Base-by-base conservation (phyloP, 192 early-diverging fungal genomes). In the Chytriomyces confervae region DNA sequence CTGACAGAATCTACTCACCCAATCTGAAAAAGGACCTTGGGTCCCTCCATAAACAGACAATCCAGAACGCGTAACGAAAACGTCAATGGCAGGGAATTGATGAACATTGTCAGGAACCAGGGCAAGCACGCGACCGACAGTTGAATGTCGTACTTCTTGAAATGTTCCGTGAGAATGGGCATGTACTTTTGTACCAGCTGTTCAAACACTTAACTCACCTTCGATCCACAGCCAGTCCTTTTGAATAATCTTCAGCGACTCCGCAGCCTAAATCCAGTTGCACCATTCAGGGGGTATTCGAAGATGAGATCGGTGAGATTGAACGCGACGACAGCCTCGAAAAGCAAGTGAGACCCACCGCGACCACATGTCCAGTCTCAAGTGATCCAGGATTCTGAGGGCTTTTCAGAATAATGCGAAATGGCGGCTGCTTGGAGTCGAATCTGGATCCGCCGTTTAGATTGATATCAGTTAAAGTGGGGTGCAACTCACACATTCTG, bases 1-100 rank as follows among this genome's bases (percentile, higher is more conserved):
- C 2, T 36, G 29, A 36, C 29, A 36, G 29, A 36, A 36, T 36
- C 79, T 67, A 76, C 85, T 83, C 84, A 89, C 84, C 91, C 92
- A 63, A 98, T 92, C 78, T 96, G 97, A 82, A 98, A 98, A 47
- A 98, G 87, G n/a, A 98, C 83, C 74, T 92, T 93, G 7, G 97
- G 96, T 0, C 97, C 98, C 75, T 99, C 96, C 89, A 98, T 91
- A 83, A 98, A 98, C 76, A 99, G 96, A 84, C 95, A 96, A 87
- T 99, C 96, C 66, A 99, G 79, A 29, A 98, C 91, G 36, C 97
- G 84, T 72, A 96, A 86, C 6, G 96, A 93, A 77, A 92, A 97
- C 7, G 91, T 79, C 24, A 99, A 80, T 11, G 98, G 96, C 88
- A 99, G 93, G 5, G 96, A 95, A 84, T 98, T 98, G 85, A 99